Evolutionary conservation across 768 basidiomycete species (phyloP).

Genomic region (Lepiota venenata): DNA sequence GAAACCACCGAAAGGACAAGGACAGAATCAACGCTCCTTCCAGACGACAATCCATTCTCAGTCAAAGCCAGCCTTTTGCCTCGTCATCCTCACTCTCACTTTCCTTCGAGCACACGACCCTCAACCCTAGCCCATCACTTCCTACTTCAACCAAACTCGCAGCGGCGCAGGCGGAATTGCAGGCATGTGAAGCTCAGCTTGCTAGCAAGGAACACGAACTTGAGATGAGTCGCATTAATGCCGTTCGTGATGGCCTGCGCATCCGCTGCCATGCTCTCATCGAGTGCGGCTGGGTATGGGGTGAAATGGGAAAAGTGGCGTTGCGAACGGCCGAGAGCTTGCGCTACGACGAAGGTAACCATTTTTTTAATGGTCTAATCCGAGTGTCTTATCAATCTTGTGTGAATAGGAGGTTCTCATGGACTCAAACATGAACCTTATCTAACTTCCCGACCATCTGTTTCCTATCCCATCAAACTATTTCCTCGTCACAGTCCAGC

Average conservation of each 20-base stretch:
- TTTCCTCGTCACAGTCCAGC: constrained; percentile 1
- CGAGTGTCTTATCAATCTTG: not conserved
- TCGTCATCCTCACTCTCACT: constrained; percentile 40
- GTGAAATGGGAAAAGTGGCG: constrained; percentile 62
- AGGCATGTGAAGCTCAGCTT: constrained; percentile 78
- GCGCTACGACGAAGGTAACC: constrained; percentile 20
- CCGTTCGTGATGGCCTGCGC: constrained; percentile 60
- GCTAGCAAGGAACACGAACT: constrained; percentile 68
- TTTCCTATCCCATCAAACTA: not conserved
- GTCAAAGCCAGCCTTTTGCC: constrained; percentile 31
- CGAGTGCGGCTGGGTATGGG: constrained; percentile 68
- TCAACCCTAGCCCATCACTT: constrained; percentile 19
- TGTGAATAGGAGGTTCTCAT: constrained; percentile 6
- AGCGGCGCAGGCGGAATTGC: constrained; percentile 71
- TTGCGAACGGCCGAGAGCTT: constrained; percentile 37
- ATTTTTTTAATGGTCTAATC: not conserved
- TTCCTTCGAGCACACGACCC: constrained; percentile 9
- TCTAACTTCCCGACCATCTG: constrained; percentile 1
- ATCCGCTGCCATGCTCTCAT: constrained; percentile 61
- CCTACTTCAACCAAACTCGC: constrained; percentile 49
- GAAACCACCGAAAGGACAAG: constrained; percentile 18
- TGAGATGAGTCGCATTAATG: constrained; percentile 43
- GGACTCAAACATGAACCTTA: not conserved
- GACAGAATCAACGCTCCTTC: constrained; percentile 27
- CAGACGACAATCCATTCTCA: constrained; percentile 35